Conservation (phyloP, 768 basidiomycete genomes). For the Suillus ampliporus region DNA sequence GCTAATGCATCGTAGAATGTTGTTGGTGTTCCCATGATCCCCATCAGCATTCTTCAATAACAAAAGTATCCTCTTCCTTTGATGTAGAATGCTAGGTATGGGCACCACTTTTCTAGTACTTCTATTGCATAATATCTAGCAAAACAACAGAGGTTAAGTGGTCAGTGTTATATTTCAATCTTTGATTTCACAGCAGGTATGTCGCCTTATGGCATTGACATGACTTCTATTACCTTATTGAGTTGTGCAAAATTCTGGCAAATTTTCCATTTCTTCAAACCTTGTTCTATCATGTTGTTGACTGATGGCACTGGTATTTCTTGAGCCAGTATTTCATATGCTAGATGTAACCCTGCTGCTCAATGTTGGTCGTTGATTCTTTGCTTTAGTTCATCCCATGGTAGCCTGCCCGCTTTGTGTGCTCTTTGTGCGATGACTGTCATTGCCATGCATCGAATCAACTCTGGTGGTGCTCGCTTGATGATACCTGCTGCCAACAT, state of each 20-base stretch:
- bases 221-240: too few relatives aligned
- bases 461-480: too few relatives aligned
- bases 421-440: constrained; percentile 46
- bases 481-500: constrained; percentile 9
- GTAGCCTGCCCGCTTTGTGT: constrained; percentile 35
- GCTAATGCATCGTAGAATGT: constrained; percentile 16
- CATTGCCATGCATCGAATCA: too few relatives aligned
- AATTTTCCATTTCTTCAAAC: constrained; percentile 27
- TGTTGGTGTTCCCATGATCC: constrained; percentile 29
- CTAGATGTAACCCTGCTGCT: too few relatives aligned
- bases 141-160: constrained; percentile 32
- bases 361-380: too few relatives aligned
- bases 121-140: constrained; percentile 31
- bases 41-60: constrained; percentile 29
- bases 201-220: too few relatives aligned
- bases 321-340: too few relatives aligned
- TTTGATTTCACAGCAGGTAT: too few relatives aligned
- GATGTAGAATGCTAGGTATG: constrained; percentile 30
- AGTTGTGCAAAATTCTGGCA: too few relatives aligned
- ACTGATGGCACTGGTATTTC: too few relatives aligned
- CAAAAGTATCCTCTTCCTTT: constrained; percentile 28
- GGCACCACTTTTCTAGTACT: constrained; percentile 17
- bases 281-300: too few relatives aligned
- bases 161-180: too few relatives aligned
- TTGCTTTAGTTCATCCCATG: constrained; percentile 40